A percentile compares a stretch with the other conserved stretches of the same genome.
phyloP scores from a whole-genome alignment of 371 early-diverging fungal genomes.

The Phascolomyces articulosus region DNA sequence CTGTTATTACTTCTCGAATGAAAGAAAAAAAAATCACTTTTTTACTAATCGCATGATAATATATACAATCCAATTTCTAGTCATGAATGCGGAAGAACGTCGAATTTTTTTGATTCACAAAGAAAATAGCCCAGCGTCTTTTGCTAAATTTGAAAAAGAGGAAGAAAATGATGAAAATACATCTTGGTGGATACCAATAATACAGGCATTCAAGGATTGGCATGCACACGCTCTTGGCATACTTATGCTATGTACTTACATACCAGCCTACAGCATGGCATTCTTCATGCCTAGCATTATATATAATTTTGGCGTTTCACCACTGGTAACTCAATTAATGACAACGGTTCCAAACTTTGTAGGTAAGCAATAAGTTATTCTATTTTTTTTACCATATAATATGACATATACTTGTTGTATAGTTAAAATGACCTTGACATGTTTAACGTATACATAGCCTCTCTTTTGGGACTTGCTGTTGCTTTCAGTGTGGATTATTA shows the following conservation, averaged over 20 bases:
- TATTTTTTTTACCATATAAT: too few species aligned
- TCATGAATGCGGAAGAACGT: slow-evolving; percentile 43
- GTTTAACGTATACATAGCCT: slow-evolving; percentile 27
- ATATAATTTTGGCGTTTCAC: slow-evolving; percentile 60
- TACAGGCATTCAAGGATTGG: slow-evolving; percentile 55
- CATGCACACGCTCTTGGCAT: slow-evolving; percentile 58
- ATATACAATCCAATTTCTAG: neutral
- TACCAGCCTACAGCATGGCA: slow-evolving; percentile 63
- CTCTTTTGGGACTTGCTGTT: slow-evolving; percentile 50
- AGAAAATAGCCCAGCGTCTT: slow-evolving; percentile 26
- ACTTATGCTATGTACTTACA: slow-evolving; percentile 45
- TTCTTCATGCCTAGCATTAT: slow-evolving; percentile 77
- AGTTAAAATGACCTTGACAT: neutral
- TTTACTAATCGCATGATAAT: too few species aligned
- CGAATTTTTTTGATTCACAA: slow-evolving; percentile 58
- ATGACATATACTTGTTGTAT: too few species aligned
- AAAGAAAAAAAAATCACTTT: neutral
- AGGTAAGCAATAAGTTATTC: too few species aligned
- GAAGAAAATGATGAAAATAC: slow-evolving; percentile 58
- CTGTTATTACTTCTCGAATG: neutral
- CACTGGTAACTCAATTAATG: slow-evolving; percentile 51
- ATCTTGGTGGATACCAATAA: slow-evolving; percentile 61
- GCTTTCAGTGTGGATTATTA: slow-evolving; percentile 67
- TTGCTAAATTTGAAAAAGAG: slow-evolving; percentile 44
- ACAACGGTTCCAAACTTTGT: slow-evolving; percentile 16